Evolutionary conservation across 164 flowering plant species (phyloP).

Genomic region (Annona squamosa): DNA sequence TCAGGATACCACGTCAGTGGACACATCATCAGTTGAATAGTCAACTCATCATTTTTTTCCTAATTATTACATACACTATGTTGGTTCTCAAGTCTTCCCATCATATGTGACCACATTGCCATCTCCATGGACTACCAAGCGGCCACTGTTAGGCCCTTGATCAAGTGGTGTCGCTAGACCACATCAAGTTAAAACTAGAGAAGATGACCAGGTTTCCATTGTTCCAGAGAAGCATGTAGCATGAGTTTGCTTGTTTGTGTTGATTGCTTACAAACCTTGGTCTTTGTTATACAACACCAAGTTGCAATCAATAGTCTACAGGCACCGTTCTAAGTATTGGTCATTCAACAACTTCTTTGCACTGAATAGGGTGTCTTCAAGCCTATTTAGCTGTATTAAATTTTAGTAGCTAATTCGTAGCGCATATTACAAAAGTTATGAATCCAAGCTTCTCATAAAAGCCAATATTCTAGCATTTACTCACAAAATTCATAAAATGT

Average conservation of each 20-base stretch:
- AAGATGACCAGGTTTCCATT: constrained; percentile 28
- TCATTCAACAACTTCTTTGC: constrained; percentile 22
- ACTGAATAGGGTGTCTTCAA: constrained; percentile 22
- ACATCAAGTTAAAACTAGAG: constrained; percentile 20
- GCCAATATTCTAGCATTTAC: too few species aligned
- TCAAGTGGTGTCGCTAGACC: constrained; percentile 19
- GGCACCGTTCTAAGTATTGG: constrained; percentile 22
- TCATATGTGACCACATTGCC: constrained; percentile 30
- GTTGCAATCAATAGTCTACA: constrained; percentile 27
- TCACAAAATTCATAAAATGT: too few species aligned
- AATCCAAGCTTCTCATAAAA: too few species aligned
- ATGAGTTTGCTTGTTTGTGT: constrained; percentile 17
- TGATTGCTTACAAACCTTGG: constrained; percentile 18
- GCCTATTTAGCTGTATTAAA: too few species aligned
- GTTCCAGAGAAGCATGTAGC: constrained; percentile 20
- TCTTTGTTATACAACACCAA: constrained; percentile 21
- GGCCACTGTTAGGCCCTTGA: constrained; percentile 15
- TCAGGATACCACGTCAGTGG: too few species aligned
- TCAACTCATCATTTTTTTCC: too few species aligned
- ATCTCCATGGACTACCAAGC: constrained; percentile 22
- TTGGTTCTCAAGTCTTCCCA: constrained; percentile 23
- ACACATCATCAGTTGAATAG: too few species aligned
- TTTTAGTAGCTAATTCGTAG: too few species aligned
- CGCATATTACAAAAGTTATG: too few species aligned
- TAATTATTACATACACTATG: too few species aligned